Evolutionary conservation across 2,329 filamentous ascomycete species (phyloP).

Genomic region (Domatiomyces globalis): DNA sequence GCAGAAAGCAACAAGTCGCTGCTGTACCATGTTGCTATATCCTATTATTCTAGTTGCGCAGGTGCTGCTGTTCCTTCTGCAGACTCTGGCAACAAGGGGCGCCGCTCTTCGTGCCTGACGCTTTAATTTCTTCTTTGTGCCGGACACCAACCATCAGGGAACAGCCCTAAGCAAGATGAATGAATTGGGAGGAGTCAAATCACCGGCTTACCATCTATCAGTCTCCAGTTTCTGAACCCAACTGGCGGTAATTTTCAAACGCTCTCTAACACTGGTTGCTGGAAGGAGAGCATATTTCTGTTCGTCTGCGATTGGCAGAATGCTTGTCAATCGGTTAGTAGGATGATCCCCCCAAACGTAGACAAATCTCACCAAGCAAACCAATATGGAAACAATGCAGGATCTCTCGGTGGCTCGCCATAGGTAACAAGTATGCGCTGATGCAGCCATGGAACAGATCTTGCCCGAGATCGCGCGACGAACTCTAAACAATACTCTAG

Average conservation of each 20-base stretch:
- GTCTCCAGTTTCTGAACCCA: slow-evolving; percentile 65
- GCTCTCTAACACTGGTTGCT: slow-evolving; percentile 61
- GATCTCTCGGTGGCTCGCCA: slow-evolving; percentile 62
- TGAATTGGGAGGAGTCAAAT: slow-evolving; percentile 2
- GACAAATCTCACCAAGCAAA: slow-evolving; percentile 39
- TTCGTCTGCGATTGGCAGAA: slow-evolving; percentile 60
- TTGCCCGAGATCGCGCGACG: slow-evolving; percentile 51
- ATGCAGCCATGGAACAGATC: slow-evolving; percentile 61
- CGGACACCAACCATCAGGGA: slow-evolving; percentile 14
- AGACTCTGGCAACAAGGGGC: neutral
- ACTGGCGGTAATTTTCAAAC: slow-evolving; percentile 65
- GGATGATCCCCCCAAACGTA: neutral
- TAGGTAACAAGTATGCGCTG: slow-evolving; percentile 58
- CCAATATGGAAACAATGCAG: slow-evolving; percentile 76
- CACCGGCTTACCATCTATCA: slow-evolving; percentile 47
- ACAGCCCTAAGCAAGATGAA: slow-evolving; percentile 8
- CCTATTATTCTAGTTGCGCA: neutral
- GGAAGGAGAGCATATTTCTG: slow-evolving; percentile 66
- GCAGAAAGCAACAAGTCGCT: neutral
- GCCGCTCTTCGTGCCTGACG: slow-evolving; percentile 3
- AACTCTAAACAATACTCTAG: slow-evolving; percentile 54
- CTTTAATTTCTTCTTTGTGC: slow-evolving; percentile 10
- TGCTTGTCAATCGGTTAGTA: slow-evolving; percentile 29
- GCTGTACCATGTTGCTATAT: neutral
- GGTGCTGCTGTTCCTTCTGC: neutral